Conservation (phyloP, 495 filamentous ascomycete species). For the Staphylotrichum longicolle region DNA sequence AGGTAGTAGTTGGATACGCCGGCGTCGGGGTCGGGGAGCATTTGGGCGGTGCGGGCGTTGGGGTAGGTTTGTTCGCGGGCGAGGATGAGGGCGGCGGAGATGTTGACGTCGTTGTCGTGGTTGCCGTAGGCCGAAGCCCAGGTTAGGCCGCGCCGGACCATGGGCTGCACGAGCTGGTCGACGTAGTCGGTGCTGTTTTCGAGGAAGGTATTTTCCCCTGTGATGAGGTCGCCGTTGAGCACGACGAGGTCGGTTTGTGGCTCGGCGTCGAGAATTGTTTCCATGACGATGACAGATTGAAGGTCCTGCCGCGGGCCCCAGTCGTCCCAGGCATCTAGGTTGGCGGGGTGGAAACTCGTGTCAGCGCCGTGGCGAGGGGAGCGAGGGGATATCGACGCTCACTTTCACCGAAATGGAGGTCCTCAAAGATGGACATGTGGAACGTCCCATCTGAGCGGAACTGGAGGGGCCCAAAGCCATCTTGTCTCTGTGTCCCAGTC, state of each 20-base stretch:
- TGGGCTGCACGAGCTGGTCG: slow-evolving; percentile 57
- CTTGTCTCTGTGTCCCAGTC: neutral
- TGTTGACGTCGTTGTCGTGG: slow-evolving; percentile 64
- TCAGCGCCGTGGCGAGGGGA: neutral
- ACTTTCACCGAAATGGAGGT: slow-evolving; percentile 70
- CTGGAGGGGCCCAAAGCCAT: slow-evolving; percentile 33
- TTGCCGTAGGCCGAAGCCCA: slow-evolving; percentile 77
- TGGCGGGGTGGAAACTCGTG: neutral
- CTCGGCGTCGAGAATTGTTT: slow-evolving; percentile 58
- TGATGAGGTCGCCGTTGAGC: slow-evolving; percentile 72
- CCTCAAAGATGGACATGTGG: slow-evolving; percentile 60
- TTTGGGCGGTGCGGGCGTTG: slow-evolving; percentile 57
- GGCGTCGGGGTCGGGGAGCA: slow-evolving; percentile 35
- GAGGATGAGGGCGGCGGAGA: slow-evolving; percentile 55
- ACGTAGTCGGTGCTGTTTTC: slow-evolving; percentile 59
- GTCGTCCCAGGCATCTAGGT: slow-evolving; percentile 45
- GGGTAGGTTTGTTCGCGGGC: slow-evolving; percentile 52
- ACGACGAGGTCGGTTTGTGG: slow-evolving; percentile 56
- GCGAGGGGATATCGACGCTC: slow-evolving; percentile 16
- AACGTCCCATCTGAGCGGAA: slow-evolving; percentile 42
- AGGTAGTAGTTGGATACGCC: slow-evolving; percentile 75
- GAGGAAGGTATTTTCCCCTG: slow-evolving; percentile 61
- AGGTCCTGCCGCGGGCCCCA: slow-evolving; percentile 62
- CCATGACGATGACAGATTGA: slow-evolving; percentile 58
- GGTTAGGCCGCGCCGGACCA: slow-evolving; percentile 49